A percentile compares a stretch with the other conserved stretches of the same genome.
phyloP scores from a whole-genome alignment of 1,284 basidiomycete genomes.

The Malassezia nana region DNA sequence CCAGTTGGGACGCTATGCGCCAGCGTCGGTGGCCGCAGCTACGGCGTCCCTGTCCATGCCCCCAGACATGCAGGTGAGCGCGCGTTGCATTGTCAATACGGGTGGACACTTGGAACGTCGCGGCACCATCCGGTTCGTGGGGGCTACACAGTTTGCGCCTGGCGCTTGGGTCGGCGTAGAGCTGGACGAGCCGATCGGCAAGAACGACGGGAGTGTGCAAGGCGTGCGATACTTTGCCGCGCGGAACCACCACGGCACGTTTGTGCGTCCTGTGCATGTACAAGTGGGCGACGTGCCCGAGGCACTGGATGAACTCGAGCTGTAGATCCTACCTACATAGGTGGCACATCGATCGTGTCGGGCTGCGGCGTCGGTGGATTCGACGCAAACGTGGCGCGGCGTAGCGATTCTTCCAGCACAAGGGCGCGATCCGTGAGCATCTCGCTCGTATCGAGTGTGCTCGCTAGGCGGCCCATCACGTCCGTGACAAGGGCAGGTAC shows the following conservation, averaged over 20 bases:
- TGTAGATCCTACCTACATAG: background rate
- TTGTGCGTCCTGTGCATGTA: conserved; percentile 75
- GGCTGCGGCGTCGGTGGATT: background rate
- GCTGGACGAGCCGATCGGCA: conserved; percentile 91
- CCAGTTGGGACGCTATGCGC: conserved; percentile 76
- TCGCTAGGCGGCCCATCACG: conserved; percentile 6
- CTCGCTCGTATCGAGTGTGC: conserved; percentile 13
- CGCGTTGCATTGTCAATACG: conserved; percentile 73
- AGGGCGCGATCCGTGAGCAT: conserved; percentile 15
- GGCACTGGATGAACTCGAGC: conserved; percentile 6
- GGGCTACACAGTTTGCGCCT: conserved; percentile 63
- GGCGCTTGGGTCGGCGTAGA: conserved; percentile 79
- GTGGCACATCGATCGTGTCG: background rate
- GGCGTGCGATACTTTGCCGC: conserved; percentile 77
- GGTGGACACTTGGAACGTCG: conserved; percentile 54
- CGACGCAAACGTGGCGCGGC: background rate
- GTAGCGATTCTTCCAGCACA: conserved; percentile 15
- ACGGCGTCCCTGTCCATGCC: conserved; percentile 7
- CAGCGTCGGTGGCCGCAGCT: conserved; percentile 34
- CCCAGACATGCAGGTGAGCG: conserved; percentile 55
- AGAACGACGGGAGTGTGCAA: conserved; percentile 86
- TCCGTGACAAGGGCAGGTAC: conserved; percentile 1
- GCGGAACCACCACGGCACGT: conserved; percentile 66
- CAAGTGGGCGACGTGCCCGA: conserved; percentile 70
- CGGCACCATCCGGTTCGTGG: conserved; percentile 76